Conservation (phyloP, 169 alveolate species). For the Pseudocohnilembus persalinus region DNA sequence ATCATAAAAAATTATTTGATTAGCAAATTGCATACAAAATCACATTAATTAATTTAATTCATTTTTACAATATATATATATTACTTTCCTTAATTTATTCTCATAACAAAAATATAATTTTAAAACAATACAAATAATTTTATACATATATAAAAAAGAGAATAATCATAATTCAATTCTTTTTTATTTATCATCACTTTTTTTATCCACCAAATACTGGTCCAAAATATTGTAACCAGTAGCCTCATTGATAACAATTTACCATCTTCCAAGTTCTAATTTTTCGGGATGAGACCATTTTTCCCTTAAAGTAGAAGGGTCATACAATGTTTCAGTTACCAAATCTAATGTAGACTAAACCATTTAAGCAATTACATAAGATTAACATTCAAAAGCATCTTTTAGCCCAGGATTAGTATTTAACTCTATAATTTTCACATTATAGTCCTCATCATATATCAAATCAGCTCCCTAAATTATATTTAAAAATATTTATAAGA, state of each 20-base stretch:
- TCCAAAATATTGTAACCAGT: conserved; percentile 8
- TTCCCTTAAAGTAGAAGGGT: not conserved
- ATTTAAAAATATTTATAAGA: too few relatives aligned
- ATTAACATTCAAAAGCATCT: not conserved
- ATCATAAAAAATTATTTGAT: too few relatives aligned
- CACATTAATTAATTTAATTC: too few relatives aligned
- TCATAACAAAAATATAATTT: too few relatives aligned
- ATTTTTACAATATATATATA: too few relatives aligned
- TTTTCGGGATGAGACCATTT: conserved; percentile 1
- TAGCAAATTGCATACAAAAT: too few relatives aligned
- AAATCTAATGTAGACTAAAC: conserved; percentile 10
- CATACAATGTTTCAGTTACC: not conserved
- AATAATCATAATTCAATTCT: too few relatives aligned
- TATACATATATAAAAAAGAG: too few relatives aligned
- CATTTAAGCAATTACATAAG: conserved; percentile 8
- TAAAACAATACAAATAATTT: too few relatives aligned
- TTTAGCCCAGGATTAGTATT: conserved; percentile 16
- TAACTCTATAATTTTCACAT: conserved; percentile 12
- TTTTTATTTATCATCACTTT: too few relatives aligned
- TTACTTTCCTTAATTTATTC: too few relatives aligned
- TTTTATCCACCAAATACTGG: not conserved
- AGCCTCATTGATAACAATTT: conserved; percentile 11
- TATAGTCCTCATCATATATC: not conserved
- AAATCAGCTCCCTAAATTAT: conserved; percentile 15
- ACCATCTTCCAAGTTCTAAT: conserved; percentile 10